Conservation (phyloP, 768 basidiomycete species). For the Amanita subjunquillea region DNA sequence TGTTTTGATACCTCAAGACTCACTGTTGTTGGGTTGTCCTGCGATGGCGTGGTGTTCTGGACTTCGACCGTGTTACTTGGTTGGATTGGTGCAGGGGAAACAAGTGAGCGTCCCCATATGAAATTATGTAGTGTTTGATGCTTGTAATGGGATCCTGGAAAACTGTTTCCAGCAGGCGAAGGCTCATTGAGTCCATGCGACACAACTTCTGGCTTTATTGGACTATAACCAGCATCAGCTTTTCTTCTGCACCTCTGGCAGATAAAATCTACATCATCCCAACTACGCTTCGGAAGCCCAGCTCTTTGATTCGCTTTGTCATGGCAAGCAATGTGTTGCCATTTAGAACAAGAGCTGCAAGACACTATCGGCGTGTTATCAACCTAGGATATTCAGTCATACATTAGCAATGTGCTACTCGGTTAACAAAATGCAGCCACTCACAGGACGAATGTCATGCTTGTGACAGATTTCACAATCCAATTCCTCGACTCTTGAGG, state of each 20-base stretch:
- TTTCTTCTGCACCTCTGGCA: constrained; percentile 46
- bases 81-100: not conserved
- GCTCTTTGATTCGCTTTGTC: constrained; percentile 56
- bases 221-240: not conserved
- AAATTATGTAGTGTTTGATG: not conserved
- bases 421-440: constrained; percentile 13
- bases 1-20: not conserved
- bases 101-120: not conserved
- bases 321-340: constrained; percentile 89
- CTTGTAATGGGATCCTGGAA: constrained; percentile 2
- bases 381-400: constrained; percentile 38
- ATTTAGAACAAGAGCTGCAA: constrained; percentile 72
- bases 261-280: constrained; percentile 79
- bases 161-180: not conserved
- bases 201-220: constrained; percentile 1
- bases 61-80: not conserved
- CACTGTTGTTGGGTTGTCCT: not conserved
- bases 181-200: not conserved
- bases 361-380: constrained; percentile 72
- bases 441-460: constrained; percentile 63
- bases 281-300: constrained; percentile 64
- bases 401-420: not conserved
- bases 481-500: constrained; percentile 59
- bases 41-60: not conserved
- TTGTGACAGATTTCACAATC: constrained; percentile 81